A percentile compares a stretch with the other conserved stretches of the same genome.
phyloP scores from a whole-genome alignment of 2,329 filamentous ascomycete species.

The Tolypocladium ovalisporum region DNA sequence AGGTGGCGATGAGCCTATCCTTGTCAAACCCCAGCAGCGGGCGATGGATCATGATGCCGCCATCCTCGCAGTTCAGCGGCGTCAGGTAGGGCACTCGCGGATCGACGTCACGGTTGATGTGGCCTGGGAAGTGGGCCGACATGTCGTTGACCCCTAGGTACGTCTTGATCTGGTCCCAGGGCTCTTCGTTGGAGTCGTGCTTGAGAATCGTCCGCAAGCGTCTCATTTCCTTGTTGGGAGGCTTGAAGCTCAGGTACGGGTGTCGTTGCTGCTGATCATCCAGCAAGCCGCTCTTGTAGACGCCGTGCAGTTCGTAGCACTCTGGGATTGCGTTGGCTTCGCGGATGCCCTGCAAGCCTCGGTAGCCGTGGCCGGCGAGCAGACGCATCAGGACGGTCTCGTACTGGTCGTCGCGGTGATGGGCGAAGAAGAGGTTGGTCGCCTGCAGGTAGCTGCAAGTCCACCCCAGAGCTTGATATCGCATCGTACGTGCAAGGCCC shows the following conservation, averaged over 20 bases:
- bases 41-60: slow-evolving; percentile 56
- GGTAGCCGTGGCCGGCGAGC: slow-evolving; percentile 51
- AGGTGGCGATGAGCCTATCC: slow-evolving; percentile 62
- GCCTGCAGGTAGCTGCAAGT: slow-evolving; percentile 43
- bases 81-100: slow-evolving; percentile 19
- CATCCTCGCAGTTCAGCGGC: slow-evolving; percentile 41
- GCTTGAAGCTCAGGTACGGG: slow-evolving; percentile 28
- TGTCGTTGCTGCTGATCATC: slow-evolving; percentile 28
- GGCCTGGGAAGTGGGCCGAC: slow-evolving; percentile 16
- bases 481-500: slow-evolving; percentile 58
- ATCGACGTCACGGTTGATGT: slow-evolving; percentile 7
- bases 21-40: slow-evolving; percentile 65
- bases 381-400: slow-evolving; percentile 83
- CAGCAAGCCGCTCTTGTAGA: slow-evolving; percentile 52
- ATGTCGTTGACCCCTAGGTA: slow-evolving; percentile 10
- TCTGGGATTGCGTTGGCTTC: slow-evolving; percentile 64
- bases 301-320: slow-evolving; percentile 63
- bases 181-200: slow-evolving; percentile 14
- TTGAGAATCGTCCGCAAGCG: slow-evolving; percentile 17
- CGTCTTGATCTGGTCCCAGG: slow-evolving; percentile 6
- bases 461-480: slow-evolving; percentile 61
- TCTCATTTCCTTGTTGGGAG: slow-evolving; percentile 16
- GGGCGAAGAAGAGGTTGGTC: slow-evolving; percentile 60
- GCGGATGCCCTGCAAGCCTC: slow-evolving; percentile 64
- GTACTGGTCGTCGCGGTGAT: slow-evolving; percentile 84